Base-by-base conservation (phyloP, 805 yeast genomes). In the Candida sphagnicola region DNA sequence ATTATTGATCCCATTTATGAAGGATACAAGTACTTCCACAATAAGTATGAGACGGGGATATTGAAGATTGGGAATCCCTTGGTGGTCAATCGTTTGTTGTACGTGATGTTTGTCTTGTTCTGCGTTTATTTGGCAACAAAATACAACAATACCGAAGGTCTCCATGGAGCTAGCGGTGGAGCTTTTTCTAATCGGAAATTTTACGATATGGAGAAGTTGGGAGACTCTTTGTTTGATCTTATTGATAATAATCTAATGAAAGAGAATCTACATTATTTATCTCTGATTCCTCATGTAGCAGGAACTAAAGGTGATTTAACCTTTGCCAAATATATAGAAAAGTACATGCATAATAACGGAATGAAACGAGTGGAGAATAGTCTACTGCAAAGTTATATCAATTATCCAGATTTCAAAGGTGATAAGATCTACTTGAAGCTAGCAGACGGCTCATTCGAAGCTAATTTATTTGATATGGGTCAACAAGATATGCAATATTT, bases 231-330 rank as follows among this genome's bases (percentile, higher is more conserved):
- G 5, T 57, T 61, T n/a, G 69, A 74, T 31, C 55, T 46, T 32
- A 65, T 86, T 21, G 84, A 79, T 50, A 57, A 69, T 5, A 71
- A 75, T 17, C 58, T 76, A 16, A 67, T 91, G 58, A 80, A 80
- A 50, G 80, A 77, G 33, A 78, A 81, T 45, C 52, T 84, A 41
- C 84, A 85, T 48, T 86, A 85, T 50, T 54, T 88, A 17, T 79
- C 90, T 18, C 75, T 85, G 5, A 78, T 88, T 79, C 88, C 95
- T 2, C 97, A 89, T 56, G 61, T 83, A 46, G 79, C 96, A 0
- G 98, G 98, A 3, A 82, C 97, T 2, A 75, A 78, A 12, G 98
- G 95, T 14, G 96, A 88, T 57, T 59, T 78, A 42, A 74, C 91
- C 0, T 61, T 89, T 26, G 81, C 88, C 2, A 69, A 74, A 41